Base-by-base conservation (phyloP, 306 rosid genomes). In the Prunus persica region DNA sequence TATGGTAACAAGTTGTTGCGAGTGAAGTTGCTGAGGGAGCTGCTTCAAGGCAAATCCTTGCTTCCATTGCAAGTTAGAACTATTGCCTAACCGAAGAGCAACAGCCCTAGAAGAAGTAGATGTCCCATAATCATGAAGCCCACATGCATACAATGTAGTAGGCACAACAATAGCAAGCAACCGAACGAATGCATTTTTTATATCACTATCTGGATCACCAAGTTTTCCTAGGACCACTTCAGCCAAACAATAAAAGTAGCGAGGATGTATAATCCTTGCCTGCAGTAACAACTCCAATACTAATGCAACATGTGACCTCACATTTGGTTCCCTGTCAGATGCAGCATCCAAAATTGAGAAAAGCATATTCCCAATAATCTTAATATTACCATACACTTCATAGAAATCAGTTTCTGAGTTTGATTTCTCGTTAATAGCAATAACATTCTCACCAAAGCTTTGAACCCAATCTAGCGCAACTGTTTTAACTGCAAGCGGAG, bases 21-120 rank as follows among this genome's bases (percentile, higher is more conserved):
- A 87, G 74, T 93, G 91, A 78, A 93, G 86, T 75, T 86, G 93
- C 82, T 79, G 84, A n/a, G 86, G 91, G 81, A 93, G 85, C 84
- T 91, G 97, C 88, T 90, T 93, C 89, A 93, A 78, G 67, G 97
- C 54, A 88, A 91, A 93, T 82, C 90, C 81, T 81, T 90, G 97
- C 85, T 85, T 93, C 98, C 97, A 93, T 66, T 91, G 97, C 89
- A 90, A 78, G 85, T 81, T 87, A 43, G 91, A 91, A 75, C 63
- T 79, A 80, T 82, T 76, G 69, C 84, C 86, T 22, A 85, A 81
- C 69, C 71, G 83, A 64, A 71, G 82, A 80, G 76, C 86, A 61
- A 70, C 85, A n/a, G 82, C 79, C 86, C 82, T 84, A 80, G 79
- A 88, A 78, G 85, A 43, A 65, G 77, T 65, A 67, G 78, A 62